Evolutionary conservation across 2,329 filamentous ascomycete genomes (phyloP).

Genomic region (Sclerotiophoma versabilis): DNA sequence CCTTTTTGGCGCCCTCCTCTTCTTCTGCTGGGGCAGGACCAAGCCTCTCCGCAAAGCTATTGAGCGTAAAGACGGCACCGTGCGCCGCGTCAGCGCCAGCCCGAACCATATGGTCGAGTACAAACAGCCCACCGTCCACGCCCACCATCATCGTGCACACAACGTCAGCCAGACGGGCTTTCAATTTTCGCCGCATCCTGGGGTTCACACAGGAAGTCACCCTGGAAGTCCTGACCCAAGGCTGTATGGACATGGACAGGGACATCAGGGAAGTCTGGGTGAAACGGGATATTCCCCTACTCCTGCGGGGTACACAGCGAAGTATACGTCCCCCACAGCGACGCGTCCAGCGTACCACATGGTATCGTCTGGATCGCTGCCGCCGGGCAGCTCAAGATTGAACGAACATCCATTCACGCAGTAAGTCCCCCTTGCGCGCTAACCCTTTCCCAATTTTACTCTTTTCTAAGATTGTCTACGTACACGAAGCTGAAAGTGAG

Average conservation of each 20-base stretch:
- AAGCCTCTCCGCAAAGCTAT: constrained; percentile 33
- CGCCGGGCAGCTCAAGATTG: not conserved
- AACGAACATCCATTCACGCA: not conserved
- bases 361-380: not conserved
- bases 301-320: not conserved
- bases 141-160: not conserved
- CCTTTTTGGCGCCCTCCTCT: constrained; percentile 28
- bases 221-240: not conserved
- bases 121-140: not conserved
- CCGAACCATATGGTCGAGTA: constrained; percentile 9
- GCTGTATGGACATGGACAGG: constrained; percentile 1
- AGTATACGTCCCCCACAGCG: not conserved
- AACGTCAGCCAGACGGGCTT: not conserved
- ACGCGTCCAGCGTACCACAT: not conserved
- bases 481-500: not conserved
- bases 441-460: too few species aligned
- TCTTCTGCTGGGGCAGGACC: constrained; percentile 38
- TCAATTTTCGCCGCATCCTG: not conserved
- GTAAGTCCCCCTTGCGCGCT: not conserved
- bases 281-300: not conserved
- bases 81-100: constrained; percentile 3
- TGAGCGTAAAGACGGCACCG: constrained; percentile 27
- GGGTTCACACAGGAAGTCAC: constrained; percentile 1
- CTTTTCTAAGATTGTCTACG: not conserved
- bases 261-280: not conserved